Evolutionary conservation across 202 grass and related monocot species (phyloP), one percentile per base, ranked within the genome.

Genomic region (Panicum virgatum): DNA sequence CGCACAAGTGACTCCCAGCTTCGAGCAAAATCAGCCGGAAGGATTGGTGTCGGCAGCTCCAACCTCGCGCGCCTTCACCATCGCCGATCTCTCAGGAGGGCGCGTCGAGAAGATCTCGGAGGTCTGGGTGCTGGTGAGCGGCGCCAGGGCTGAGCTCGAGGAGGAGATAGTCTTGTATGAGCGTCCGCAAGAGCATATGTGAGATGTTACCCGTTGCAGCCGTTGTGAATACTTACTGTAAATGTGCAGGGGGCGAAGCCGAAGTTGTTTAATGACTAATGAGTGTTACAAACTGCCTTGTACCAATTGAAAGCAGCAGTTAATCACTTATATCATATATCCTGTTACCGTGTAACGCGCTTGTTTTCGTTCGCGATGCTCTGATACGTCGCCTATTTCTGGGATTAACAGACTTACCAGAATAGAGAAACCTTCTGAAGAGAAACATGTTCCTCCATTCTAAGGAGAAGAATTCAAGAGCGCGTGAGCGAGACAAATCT

Each of bases 21-120:
- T 71, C 13, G 86, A 86, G 56, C 54, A 68, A 81, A 76, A 61
- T 72, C 80, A 75, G 66, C 57, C 78, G 0, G 43, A 87, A 83
- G 88, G 74, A 75, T 64, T 81, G 5, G 80, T 12, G 26, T 32
- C 15, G 10, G 37, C 27, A 38, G 77, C 59, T 26, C 85, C 79
- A n/a, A 91, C 77, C 0, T 78, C 83, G 26, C 83, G 85, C 0
- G 92, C 68, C 4, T 95, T 98, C 79, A 96, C 86, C 62, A 30
- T 93, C 15, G 83, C 88, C 0, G 92, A 96, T 23, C 80, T 98
- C 16, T 40, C 74, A 5, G 87, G 90, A 4, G 90, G 96, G 1
- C 59, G 59, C 2, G 85, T 96, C 1, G 88, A 93, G 62, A 98
- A 90, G 86, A 90, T 98, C 73, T 72, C 82, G 1, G 92, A 98